Conservation (phyloP, 2,329 filamentous ascomycete genomes). For the Phialophora expanda region DNA sequence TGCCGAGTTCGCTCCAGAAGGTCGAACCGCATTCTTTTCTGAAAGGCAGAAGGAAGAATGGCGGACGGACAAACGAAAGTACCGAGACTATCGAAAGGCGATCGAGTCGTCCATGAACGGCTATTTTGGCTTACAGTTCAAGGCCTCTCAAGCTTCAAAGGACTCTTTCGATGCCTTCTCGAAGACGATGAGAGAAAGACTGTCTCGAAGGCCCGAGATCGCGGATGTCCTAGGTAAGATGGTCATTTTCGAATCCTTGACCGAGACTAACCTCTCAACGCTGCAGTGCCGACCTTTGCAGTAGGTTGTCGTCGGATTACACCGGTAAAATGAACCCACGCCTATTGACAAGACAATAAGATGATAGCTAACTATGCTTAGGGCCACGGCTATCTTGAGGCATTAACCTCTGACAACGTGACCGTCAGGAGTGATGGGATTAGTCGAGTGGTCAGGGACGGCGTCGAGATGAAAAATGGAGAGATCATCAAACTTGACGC, state of each 20-base stretch:
- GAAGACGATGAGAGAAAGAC: slow-evolving; percentile 51
- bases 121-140: slow-evolving; percentile 51
- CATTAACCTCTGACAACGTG: slow-evolving; percentile 35
- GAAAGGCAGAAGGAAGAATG: slow-evolving; percentile 42
- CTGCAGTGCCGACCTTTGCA: slow-evolving; percentile 40
- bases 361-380: too few relatives aligned
- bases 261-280: too few relatives aligned
- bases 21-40: slow-evolving; percentile 16
- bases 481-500: slow-evolving; percentile 42
- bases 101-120: slow-evolving; percentile 53
- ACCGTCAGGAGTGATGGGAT: slow-evolving; percentile 15
- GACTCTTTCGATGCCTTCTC: slow-evolving; percentile 48
- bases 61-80: slow-evolving; percentile 48
- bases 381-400: slow-evolving; percentile 49
- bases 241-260: too few relatives aligned
- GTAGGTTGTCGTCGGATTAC: slow-evolving; percentile 40
- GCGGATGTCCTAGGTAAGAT: too few relatives aligned
- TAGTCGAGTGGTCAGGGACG: background rate
- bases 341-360: too few relatives aligned
- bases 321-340: too few relatives aligned
- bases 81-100: slow-evolving; percentile 50
- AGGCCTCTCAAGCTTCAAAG: slow-evolving; percentile 49
- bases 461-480: slow-evolving; percentile 38
- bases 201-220: slow-evolving; percentile 31
- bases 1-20: slow-evolving; percentile 19